Evolutionary conservation across 169 alveolate species (phyloP).

Genomic region (Toxoplasma gondii): DNA sequence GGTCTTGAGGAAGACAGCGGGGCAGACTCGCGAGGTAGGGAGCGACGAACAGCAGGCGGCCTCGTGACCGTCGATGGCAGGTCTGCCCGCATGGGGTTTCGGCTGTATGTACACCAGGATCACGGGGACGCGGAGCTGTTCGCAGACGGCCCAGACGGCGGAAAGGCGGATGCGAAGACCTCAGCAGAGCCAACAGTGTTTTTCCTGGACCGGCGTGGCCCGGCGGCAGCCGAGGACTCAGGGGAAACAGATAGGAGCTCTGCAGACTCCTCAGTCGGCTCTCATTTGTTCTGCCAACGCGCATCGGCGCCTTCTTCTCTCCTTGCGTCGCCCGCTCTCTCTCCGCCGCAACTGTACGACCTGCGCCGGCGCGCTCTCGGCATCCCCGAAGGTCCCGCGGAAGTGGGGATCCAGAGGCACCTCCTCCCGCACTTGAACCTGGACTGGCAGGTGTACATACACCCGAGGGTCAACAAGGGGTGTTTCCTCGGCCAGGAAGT

Average conservation of each 20-base stretch:
- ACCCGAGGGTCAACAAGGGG: conserved; percentile 47
- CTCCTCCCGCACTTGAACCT: conserved; percentile 25
- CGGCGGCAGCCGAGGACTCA: background rate
- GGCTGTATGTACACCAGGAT: background rate
- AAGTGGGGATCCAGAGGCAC: conserved; percentile 22
- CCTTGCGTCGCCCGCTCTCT: background rate
- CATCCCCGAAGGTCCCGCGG: conserved; percentile 22
- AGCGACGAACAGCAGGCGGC: background rate
- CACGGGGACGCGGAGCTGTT: too few species aligned
- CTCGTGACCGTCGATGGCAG: conserved; percentile 28
- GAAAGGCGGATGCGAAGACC: background rate
- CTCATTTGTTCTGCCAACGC: background rate
- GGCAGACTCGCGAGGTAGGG: background rate
- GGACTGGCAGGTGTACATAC: conserved; percentile 40
- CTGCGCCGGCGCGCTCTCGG: background rate
- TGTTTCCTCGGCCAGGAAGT: conserved; percentile 62
- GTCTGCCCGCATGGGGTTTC: conserved; percentile 25
- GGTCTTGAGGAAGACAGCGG: too few species aligned
- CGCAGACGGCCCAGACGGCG: background rate
- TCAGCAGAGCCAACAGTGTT: background rate
- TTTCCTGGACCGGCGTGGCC: background rate
- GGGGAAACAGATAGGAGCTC: background rate
- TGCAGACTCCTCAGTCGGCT: background rate
- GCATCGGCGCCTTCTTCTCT: background rate
- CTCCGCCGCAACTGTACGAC: background rate